These are phyloP conservation scores for Puccinia sorghi DNA, from an alignment of 1,284 basidiomycete genomes.

Conservation along the genomic window DNA sequence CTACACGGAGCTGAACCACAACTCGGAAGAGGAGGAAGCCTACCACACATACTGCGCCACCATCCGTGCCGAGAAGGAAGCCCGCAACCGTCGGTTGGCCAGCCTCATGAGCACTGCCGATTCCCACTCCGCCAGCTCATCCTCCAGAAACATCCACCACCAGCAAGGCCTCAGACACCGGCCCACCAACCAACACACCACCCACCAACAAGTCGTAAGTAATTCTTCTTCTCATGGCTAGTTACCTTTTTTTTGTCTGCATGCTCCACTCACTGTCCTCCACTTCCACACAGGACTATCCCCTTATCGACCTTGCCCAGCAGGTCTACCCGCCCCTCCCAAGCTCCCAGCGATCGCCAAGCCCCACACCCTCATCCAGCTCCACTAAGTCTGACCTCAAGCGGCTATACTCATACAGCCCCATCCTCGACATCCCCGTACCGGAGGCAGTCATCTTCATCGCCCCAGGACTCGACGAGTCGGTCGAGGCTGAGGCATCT, in stretches of 20 bases:
- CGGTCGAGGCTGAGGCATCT: not conserved
- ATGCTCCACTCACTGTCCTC: not conserved
- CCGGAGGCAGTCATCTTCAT: constrained; percentile 10
- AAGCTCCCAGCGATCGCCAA: not conserved
- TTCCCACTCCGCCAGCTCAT: not conserved
- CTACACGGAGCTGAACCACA: constrained; percentile 1
- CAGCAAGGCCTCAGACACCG: not conserved
- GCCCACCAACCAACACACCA: not conserved
- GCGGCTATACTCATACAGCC: not conserved
- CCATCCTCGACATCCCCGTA: not conserved
- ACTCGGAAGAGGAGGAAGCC: constrained; percentile 21
- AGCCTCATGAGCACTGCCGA: not conserved
- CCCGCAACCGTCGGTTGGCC: not conserved
- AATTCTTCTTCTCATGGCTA: no score
- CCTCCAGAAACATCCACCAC: not conserved
- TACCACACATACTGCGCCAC: constrained; percentile 25
- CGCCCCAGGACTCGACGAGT: not conserved
- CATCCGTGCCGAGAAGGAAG: constrained; percentile 11
- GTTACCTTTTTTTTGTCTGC: no score
- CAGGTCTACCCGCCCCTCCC: constrained; percentile 15
- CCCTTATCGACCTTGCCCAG: constrained; percentile 8
- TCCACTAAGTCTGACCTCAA: not conserved
- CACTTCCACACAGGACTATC: constrained; percentile 11
- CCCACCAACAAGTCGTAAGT: not conserved
- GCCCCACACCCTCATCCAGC: not conserved